phyloP scores from a whole-genome alignment of 192 early-diverging fungal genomes.

The Lunasporangiospora selenospora region DNA sequence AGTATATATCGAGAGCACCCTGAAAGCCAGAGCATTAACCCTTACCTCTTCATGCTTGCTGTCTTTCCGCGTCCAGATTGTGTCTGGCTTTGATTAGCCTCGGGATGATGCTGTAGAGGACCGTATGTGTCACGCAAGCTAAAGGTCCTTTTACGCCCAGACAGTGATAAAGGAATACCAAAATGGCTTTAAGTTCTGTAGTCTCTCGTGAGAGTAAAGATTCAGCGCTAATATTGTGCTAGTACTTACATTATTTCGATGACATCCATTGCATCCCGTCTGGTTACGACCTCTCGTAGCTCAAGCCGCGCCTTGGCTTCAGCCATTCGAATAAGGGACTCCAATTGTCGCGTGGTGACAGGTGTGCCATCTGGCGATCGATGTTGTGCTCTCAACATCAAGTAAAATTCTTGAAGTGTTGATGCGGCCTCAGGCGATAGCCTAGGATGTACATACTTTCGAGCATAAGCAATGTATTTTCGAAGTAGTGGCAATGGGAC shows the following conservation, averaged over 20 bases:
- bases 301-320: slow-evolving; percentile 82
- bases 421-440: slow-evolving; percentile 64
- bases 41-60: slow-evolving; percentile 28
- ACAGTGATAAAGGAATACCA: too few species aligned
- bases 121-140: slow-evolving; percentile 22
- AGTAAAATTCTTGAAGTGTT: slow-evolving; percentile 74
- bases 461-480: slow-evolving; percentile 89
- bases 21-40: too few species aligned
- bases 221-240: not conserved
- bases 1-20: too few species aligned
- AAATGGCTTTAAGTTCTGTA: too few species aligned
- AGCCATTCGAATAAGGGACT: slow-evolving; percentile 77
- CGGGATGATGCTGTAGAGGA: not conserved
- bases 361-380: slow-evolving; percentile 71
- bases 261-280: slow-evolving; percentile 77
- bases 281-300: slow-evolving; percentile 74
- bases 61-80: slow-evolving; percentile 20
- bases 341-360: slow-evolving; percentile 85
- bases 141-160: slow-evolving; percentile 21
- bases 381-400: slow-evolving; percentile 69
- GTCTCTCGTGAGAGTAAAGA: not conserved
- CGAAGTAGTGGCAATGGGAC: slow-evolving; percentile 72
- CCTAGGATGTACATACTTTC: slow-evolving; percentile 77
- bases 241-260: slow-evolving; percentile 80
- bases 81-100: not conserved